These are phyloP conservation scores for Geotrichum histeridarum DNA, from an alignment of 1,139 yeast species.

Conservation along the genomic window DNA sequence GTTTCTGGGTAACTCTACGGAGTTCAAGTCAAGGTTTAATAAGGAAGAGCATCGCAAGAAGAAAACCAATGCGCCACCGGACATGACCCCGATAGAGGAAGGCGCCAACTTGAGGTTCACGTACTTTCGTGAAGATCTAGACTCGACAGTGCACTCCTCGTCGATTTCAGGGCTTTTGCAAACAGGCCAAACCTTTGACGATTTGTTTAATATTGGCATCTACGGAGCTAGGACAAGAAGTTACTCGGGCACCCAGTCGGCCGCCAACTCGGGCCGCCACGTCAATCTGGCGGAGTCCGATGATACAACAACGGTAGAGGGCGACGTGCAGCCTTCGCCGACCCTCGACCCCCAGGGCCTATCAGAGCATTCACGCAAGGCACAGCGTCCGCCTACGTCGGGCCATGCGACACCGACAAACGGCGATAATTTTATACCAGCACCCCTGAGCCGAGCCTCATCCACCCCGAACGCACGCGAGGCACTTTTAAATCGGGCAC, in stretches of 20 bases:
- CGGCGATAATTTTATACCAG: not conserved
- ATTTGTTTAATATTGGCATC: slow-evolving; percentile 27
- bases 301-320: not conserved
- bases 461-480: not conserved
- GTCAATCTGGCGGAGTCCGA: not conserved
- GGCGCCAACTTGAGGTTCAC: slow-evolving; percentile 52
- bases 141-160: slow-evolving; percentile 88
- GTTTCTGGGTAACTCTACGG: too few relatives aligned
- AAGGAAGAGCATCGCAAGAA: not conserved
- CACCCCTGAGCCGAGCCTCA: slow-evolving; percentile 1
- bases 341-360: not conserved
- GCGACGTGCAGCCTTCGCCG: not conserved
- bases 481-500: slow-evolving; percentile 4
- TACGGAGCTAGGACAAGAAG: not conserved
- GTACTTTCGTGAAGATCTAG: slow-evolving; percentile 84
- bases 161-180: slow-evolving; percentile 75
- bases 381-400: not conserved
- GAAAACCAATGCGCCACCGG: not conserved
- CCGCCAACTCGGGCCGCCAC: not conserved
- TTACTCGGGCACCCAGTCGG: not conserved
- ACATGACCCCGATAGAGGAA: not conserved
- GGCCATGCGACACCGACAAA: not conserved
- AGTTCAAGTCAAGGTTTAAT: not conserved
- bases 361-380: not conserved
- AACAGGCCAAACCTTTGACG: slow-evolving; percentile 37